Conservation (phyloP, 257 asterid genomes). For the Solanum chmielewskii region DNA sequence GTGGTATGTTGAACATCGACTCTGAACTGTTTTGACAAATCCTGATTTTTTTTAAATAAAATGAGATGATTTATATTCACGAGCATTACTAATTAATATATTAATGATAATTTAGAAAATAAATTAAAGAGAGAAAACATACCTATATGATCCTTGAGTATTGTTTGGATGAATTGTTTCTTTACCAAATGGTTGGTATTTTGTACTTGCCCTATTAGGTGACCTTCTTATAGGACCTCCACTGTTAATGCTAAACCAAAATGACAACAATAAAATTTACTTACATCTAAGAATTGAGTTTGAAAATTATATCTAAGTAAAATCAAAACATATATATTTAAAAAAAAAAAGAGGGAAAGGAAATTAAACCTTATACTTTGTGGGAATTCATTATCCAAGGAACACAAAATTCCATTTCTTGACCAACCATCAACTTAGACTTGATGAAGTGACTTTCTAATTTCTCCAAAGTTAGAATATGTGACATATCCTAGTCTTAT, state of each 20-base stretch:
- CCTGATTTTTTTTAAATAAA: background rate
- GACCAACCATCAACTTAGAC: background rate
- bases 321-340: background rate
- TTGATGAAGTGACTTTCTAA: background rate
- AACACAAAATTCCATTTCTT: background rate
- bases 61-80: background rate
- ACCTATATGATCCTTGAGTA: background rate
- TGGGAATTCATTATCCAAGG: background rate
- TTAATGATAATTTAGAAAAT: background rate
- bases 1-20: background rate
- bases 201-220: background rate
- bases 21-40: background rate
- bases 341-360: background rate
- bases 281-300: too few species aligned
- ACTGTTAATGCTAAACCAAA: background rate
- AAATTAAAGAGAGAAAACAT: background rate
- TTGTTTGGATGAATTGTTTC: background rate
- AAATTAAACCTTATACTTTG: background rate
- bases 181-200: background rate
- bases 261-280: background rate
- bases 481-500: too few species aligned
- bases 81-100: background rate
- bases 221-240: background rate
- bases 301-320: background rate
- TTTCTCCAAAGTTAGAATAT: background rate